A percentile compares a stretch with the other conserved stretches of the same genome.
phyloP scores from a whole-genome alignment of 1,139 yeast genomes.

The Yamadazyma spencermartinsiae region DNA sequence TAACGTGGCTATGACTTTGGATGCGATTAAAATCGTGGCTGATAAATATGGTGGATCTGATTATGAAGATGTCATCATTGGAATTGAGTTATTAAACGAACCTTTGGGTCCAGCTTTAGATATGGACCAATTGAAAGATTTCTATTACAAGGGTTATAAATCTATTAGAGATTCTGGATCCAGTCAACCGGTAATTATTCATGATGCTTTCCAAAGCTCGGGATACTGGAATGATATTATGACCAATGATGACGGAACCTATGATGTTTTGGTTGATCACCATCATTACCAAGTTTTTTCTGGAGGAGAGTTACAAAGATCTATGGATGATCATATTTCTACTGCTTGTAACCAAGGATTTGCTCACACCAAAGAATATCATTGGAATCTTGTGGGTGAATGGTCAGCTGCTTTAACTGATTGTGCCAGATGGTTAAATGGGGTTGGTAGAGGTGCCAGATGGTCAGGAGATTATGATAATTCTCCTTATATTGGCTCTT shows the following conservation, averaged over 20 bases:
- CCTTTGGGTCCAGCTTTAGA: conserved; percentile 75
- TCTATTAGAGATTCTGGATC: conserved; percentile 50
- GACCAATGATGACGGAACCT: conserved; percentile 38
- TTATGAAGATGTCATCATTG: conserved; percentile 72
- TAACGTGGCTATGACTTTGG: conserved; percentile 53
- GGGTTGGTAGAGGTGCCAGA: conserved; percentile 86
- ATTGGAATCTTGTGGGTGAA: conserved; percentile 85
- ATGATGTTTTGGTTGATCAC: conserved; percentile 81
- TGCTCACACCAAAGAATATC: conserved; percentile 50
- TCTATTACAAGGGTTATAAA: conserved; percentile 56
- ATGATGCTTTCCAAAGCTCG: conserved; percentile 69
- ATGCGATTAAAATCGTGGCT: conserved; percentile 46
- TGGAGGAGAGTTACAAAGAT: conserved; percentile 54
- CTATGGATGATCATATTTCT: conserved; percentile 60
- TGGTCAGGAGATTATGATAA: conserved; percentile 67
- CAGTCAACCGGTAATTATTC: conserved; percentile 56
- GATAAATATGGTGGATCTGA: conserved; percentile 66
- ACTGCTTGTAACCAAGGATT: conserved; percentile 66
- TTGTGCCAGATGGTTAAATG: conserved; percentile 90
- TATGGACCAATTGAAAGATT: conserved; percentile 57
- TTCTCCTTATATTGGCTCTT: conserved; percentile 59
- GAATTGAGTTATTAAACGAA: conserved; percentile 85
- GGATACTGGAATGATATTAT: conserved; percentile 63
- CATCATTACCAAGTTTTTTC: conserved; percentile 91
- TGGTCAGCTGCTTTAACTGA: conserved; percentile 95